Conservation (phyloP, 2,329 filamentous ascomycete species). For the Aspergillus awamori region DNA sequence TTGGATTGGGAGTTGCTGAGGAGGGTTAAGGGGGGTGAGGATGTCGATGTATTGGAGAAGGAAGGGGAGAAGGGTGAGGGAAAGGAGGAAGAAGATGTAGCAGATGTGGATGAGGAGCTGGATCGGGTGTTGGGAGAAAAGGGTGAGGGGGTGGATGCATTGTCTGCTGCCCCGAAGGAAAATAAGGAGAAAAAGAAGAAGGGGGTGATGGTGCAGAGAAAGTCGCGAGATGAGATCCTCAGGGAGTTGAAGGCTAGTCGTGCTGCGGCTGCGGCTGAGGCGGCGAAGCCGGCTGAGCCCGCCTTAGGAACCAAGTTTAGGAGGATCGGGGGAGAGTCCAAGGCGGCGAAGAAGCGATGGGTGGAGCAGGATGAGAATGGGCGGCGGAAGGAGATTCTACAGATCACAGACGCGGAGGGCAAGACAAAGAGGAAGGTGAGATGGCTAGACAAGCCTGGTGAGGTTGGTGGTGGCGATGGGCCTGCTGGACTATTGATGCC, state of each 20-base stretch:
- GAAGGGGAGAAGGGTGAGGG: constrained; percentile 29
- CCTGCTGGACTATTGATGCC: constrained; percentile 41
- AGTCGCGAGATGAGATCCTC: constrained; percentile 62
- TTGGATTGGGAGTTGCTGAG: constrained; percentile 75
- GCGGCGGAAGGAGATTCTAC: constrained; percentile 59
- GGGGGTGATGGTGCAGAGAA: constrained; percentile 56
- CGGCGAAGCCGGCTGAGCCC: constrained; percentile 50
- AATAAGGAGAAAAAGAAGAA: constrained; percentile 55
- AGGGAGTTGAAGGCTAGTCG: constrained; percentile 61
- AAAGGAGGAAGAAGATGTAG: constrained; percentile 35
- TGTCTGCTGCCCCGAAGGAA: constrained; percentile 34
- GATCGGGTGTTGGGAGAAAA: constrained; percentile 47
- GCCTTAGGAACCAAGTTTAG: constrained; percentile 59
- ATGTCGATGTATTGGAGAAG: constrained; percentile 50
- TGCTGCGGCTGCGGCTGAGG: constrained; percentile 41
- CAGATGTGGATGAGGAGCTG: constrained; percentile 66
- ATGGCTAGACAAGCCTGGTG: constrained; percentile 50
- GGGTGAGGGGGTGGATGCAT: constrained; percentile 30
- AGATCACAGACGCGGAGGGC: constrained; percentile 61
- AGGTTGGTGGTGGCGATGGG: constrained; percentile 20
- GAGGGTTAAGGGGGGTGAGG: constrained; percentile 50
- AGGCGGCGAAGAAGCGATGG: constrained; percentile 53
- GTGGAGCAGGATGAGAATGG: constrained; percentile 59
- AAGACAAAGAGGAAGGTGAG: constrained; percentile 64
- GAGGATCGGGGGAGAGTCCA: constrained; percentile 51